A percentile compares a stretch with the other conserved stretches of the same genome.
Conservation (phyloP, 2,329 filamentous ascomycete species). For the Drechslerella coelobrocha region DNA sequence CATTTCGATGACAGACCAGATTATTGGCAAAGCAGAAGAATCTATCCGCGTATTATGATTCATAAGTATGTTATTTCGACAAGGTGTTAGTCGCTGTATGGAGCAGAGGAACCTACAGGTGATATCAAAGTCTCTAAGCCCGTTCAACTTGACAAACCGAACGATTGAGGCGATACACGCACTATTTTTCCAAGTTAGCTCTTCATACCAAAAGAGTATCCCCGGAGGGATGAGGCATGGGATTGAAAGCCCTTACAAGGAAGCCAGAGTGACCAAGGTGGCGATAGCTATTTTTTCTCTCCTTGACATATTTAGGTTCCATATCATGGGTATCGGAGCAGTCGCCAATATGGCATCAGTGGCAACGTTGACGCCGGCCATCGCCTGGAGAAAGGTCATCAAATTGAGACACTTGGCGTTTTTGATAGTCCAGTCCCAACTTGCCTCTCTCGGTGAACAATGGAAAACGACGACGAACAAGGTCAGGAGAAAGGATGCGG, state of each 20-base stretch:
- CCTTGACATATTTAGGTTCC: constrained; percentile 46
- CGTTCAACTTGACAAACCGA: constrained; percentile 36
- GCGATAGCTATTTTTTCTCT: constrained; percentile 41
- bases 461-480: constrained; percentile 43
- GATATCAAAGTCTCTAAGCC: constrained; percentile 36
- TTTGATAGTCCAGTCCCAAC: constrained; percentile 44
- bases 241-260: constrained; percentile 46
- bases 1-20: constrained; percentile 44
- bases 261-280: constrained; percentile 33
- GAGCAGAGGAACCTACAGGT: constrained; percentile 25
- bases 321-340: constrained; percentile 47
- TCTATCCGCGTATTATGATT: constrained; percentile 7
- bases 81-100: background rate
- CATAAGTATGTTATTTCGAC: background rate
- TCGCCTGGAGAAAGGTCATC: constrained; percentile 28
- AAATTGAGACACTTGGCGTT: constrained; percentile 41
- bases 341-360: constrained; percentile 39
- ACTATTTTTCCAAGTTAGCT: background rate
- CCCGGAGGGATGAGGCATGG: too few species aligned
- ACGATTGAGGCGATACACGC: constrained; percentile 43
- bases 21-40: constrained; percentile 32
- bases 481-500: constrained; percentile 34
- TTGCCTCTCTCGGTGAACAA: constrained; percentile 37
- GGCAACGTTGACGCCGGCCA: constrained; percentile 44
- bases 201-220: too few species aligned